These are phyloP conservation scores for Pezicula neosporulosa DNA, from an alignment of 2,329 filamentous ascomycete genomes.

Conservation along the genomic window DNA sequence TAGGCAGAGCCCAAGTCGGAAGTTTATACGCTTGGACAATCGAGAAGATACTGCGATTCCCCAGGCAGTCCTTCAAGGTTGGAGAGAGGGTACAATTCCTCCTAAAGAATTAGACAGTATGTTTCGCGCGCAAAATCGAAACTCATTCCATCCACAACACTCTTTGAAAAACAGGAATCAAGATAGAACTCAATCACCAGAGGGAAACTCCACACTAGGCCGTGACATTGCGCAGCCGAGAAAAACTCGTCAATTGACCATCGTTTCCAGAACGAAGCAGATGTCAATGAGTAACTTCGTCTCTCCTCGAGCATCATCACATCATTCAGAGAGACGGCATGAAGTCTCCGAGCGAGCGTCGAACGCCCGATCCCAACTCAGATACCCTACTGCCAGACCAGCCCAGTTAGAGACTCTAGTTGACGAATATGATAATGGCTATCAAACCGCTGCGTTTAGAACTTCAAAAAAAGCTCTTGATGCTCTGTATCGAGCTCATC, in stretches of 20 bases:
- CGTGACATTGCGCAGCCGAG: not conserved
- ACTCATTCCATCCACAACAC: conserved; percentile 14
- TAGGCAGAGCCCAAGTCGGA: conserved; percentile 50
- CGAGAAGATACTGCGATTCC: conserved; percentile 59
- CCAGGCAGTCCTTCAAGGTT: conserved; percentile 47
- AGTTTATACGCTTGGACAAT: conserved; percentile 57
- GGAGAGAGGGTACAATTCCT: conserved; percentile 39
- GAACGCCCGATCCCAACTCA: conserved; percentile 7
- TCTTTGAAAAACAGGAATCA: not conserved
- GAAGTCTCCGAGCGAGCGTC: not conserved
- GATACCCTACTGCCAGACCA: conserved; percentile 32
- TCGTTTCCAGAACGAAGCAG: conserved; percentile 17
- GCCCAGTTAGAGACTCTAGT: conserved; percentile 54
- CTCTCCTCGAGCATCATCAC: conserved; percentile 9
- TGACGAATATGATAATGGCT: conserved; percentile 27
- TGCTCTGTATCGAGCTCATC: conserved; percentile 44
- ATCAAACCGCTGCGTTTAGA: conserved; percentile 38
- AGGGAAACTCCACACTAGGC: not conserved
- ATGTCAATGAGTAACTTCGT: conserved; percentile 28
- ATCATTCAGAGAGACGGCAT: not conserved
- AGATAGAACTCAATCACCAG: conserved; percentile 6
- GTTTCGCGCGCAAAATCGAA: not conserved
- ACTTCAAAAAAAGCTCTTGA: conserved; percentile 52
- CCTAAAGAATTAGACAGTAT: conserved; percentile 7
- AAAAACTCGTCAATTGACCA: conserved; percentile 10